Evolutionary conservation across 257 asterid species (phyloP), one percentile per base, ranked within the genome.

Genomic region (Solanum tacnaense): DNA sequence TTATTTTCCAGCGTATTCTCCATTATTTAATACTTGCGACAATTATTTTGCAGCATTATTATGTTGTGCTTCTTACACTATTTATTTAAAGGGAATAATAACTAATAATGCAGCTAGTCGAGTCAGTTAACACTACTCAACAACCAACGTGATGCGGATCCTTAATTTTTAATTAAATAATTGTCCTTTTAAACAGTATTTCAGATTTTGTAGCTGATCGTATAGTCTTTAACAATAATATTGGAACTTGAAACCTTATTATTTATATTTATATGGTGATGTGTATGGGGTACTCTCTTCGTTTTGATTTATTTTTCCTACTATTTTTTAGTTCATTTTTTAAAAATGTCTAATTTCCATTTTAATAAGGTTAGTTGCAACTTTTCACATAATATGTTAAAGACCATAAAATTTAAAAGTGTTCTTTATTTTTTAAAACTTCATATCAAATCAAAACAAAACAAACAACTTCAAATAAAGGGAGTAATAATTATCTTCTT

Each of bases 341-440:
- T 0, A 0, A 18, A 18, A 18, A 18, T 2, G 23, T 18, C 9
- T 52, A 52, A 0, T 52, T 52, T 0, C 1, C 10, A 2, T 6
- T 56, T 56, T 18, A 18, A 0, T 7, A 6, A 2, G 1, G n/a
- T 56, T 56, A 56, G 0, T 20, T 56, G n/a, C 0, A 1, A 56
- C 10, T 18, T 18, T 56, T 18, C 23, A 52, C n/a, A 0, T 52
- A 52, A 52, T 1, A 52, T 16, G 1, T 52, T 52, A 52, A 52
- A 16, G n/a, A 52, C 1, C 3, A 16, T 52, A 52, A 16, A 52
- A 6, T 0, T 46, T 52, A 6, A 15, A 49, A 16, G 60, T 15
- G 0, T 46, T 4, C 0, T 49, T 13, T 49, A 49, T 49, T 49
- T 15, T 16, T 2, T 4, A 1, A 5, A 15, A 0, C 0, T 49